Percentiles rank a stretch among this genome's conserved stretches.
Evolutionary conservation across 1,284 basidiomycete genomes (phyloP).

Genomic region (Paramarasmius palmivorus): DNA sequence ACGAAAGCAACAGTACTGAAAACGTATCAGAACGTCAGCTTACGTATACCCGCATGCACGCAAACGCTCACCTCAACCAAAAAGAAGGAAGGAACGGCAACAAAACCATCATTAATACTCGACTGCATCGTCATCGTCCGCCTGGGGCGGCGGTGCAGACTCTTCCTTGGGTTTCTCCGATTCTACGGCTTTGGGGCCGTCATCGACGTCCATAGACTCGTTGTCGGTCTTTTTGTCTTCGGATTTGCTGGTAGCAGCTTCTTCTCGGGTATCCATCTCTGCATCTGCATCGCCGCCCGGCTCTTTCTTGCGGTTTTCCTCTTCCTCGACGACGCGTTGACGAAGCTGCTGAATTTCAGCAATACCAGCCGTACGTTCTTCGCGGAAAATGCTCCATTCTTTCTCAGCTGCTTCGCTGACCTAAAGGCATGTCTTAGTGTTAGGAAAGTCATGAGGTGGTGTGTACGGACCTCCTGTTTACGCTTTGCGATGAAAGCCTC

Average conservation of each 20-base stretch:
- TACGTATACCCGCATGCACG: background rate
- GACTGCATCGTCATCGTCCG: slow-evolving; percentile 61
- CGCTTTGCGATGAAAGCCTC: slow-evolving; percentile 63
- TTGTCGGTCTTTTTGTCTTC: slow-evolving; percentile 25
- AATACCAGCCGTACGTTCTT: slow-evolving; percentile 58
- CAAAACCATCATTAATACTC: slow-evolving; percentile 45
- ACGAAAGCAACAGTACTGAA: background rate
- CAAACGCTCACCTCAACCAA: slow-evolving; percentile 16
- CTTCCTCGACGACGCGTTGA: slow-evolving; percentile 64
- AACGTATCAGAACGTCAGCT: background rate
- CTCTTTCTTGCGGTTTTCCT: slow-evolving; percentile 47
- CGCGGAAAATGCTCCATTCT: slow-evolving; percentile 65
- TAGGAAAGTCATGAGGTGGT: background rate
- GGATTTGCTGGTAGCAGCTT: slow-evolving; percentile 18
- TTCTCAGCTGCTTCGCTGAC: slow-evolving; percentile 61
- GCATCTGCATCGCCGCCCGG: slow-evolving; percentile 17
- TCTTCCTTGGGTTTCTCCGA: slow-evolving; percentile 44
- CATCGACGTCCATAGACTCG: slow-evolving; percentile 27
- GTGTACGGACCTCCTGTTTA: slow-evolving; percentile 58
- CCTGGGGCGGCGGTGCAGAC: slow-evolving; percentile 41
- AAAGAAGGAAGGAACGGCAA: slow-evolving; percentile 18
- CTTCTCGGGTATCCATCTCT: slow-evolving; percentile 15
- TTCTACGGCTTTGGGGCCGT: slow-evolving; percentile 35
- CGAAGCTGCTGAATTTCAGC: slow-evolving; percentile 64
- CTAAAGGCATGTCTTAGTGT: slow-evolving; percentile 34